Base-by-base conservation (phyloP, 2,329 filamentous ascomycete species). In the Aspergillus sp. region DNA sequence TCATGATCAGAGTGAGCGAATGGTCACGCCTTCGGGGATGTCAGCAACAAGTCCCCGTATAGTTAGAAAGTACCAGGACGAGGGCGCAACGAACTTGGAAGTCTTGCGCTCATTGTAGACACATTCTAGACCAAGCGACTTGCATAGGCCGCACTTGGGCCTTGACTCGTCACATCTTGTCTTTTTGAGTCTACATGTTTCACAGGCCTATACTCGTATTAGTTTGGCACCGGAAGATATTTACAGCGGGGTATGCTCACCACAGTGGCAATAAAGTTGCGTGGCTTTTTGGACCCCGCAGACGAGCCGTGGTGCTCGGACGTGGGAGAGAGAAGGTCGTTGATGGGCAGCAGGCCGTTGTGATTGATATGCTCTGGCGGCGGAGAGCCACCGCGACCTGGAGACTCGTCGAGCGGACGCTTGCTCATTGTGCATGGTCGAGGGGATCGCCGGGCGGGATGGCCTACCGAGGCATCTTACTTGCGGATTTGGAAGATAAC, bases 121-220 rank as follows among this genome's bases (percentile, higher is more conserved):
- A 66, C 81, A 84, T 17, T 81, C 78, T 32, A 81, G 59, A 7
- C 78, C 78, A 44, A 79, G 75, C 13, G 72, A 68, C 61, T 77
- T 79, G 68, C 81, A 84, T 48, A 82, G 74, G 30, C 80, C 80
- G 61, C 81, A 84, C 58, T 67, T 73, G 48, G 81, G 81, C 32
- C 78, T 72, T 57, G 81, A 81, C 66, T 83, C 81, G 59, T 84
- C 81, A 66, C 81, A 84, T 70, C 80, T 69, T 17, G 80, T 82
- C 69, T 83, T 83, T 64, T 81, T 81, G 48, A 78, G 69, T 24
- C 81, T 74, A 64, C 81, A 84, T 15, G 75, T 77, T 63, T 84
- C 81, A 63, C 81, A 84, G 2, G 81, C 81, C 80, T 79, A 60
- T 59, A 42, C 22, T 47, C 48, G 30, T n/a, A 17, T 22, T 42